These are phyloP conservation scores for Nyssa sinensis DNA, from an alignment of 148 eudicot genomes.

Conservation along the genomic window DNA sequence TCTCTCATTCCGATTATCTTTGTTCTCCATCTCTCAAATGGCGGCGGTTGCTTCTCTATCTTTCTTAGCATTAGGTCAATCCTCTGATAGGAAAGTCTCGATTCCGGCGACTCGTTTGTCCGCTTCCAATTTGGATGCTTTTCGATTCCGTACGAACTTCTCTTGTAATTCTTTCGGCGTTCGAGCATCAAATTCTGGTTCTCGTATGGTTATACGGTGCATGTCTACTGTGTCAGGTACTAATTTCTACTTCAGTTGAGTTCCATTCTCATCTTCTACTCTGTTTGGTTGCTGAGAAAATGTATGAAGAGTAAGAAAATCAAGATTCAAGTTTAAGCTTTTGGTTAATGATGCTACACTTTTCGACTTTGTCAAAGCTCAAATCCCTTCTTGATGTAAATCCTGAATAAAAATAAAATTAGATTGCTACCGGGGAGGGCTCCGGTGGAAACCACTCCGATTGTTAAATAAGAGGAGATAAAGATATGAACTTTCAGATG, in stretches of 20 bases:
- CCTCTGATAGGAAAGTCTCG: slow-evolving; percentile 36
- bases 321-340: background rate
- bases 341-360: too few species aligned
- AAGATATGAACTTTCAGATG: too few species aligned
- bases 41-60: slow-evolving; percentile 64
- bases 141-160: slow-evolving; percentile 29
- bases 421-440: too few species aligned
- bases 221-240: slow-evolving; percentile 45
- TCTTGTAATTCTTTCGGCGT: slow-evolving; percentile 17
- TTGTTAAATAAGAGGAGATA: too few species aligned
- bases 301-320: background rate
- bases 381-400: too few species aligned
- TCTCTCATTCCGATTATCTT: background rate
- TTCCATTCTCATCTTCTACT: background rate
- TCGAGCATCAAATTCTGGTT: slow-evolving; percentile 30
- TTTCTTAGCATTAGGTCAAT: slow-evolving; percentile 45
- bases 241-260: background rate
- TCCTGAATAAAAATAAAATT: too few species aligned
- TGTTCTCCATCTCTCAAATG: slow-evolving; percentile 23
- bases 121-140: slow-evolving; percentile 29
- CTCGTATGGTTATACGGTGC: slow-evolving; percentile 46
- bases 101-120: slow-evolving; percentile 30
- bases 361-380: too few species aligned
- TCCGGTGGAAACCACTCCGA: too few species aligned
- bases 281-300: slow-evolving; percentile 5